phyloP scores from a whole-genome alignment of 78 protist genomes.

The slime mould (Dictyostelium discoideum) region dicty_2.7 NC_007088.5:6579501-6580000 shows the following conservation, averaged over 20 bases:
- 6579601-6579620: constrained; percentile 82
- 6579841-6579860: constrained; percentile 25
- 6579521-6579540: background rate
- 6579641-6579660: background rate
- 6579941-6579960: background rate
- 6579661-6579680: background rate
- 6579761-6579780: constrained; percentile 4
- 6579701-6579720: constrained; percentile 51
- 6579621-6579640: constrained; percentile 31
- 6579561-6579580: constrained; percentile 12
- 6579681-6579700: background rate
- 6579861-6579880: background rate
- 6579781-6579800: constrained; percentile 29
- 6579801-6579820: constrained; percentile 17
- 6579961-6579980: constrained; percentile 1
- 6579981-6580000: constrained; percentile 36
- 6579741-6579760: background rate
- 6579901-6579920: constrained; percentile 34
- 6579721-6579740: constrained; percentile 1
- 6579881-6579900: constrained; percentile 25
- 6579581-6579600: constrained; percentile 18
- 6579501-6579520: constrained; percentile 52
- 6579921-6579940: background rate
- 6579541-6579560: constrained; percentile 17
- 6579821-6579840: constrained; percentile 69